Evolutionary conservation across 2,329 filamentous ascomycete species (phyloP).

Genomic region (Neofusicoccum parvum): DNA sequence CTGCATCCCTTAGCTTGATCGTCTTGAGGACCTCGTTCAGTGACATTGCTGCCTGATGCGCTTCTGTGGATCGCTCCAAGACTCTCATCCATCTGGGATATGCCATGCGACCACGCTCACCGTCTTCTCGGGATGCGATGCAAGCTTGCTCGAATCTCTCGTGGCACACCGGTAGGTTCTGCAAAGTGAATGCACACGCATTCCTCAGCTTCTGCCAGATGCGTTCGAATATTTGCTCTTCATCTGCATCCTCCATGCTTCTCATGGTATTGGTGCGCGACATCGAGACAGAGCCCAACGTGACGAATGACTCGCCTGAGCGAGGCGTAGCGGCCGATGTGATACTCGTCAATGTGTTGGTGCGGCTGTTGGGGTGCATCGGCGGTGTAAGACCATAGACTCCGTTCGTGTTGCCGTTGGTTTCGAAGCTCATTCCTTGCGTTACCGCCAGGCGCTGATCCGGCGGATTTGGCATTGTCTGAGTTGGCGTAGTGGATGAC

Average conservation of each 20-base stretch:
- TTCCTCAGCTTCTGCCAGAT: constrained; percentile 77
- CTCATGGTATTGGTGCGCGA: constrained; percentile 52
- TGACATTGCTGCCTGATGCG: constrained; percentile 72
- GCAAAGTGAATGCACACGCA: constrained; percentile 73
- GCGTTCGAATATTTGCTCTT: constrained; percentile 78
- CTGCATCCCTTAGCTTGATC: constrained; percentile 84
- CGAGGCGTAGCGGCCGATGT: constrained; percentile 64
- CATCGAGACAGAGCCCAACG: constrained; percentile 49
- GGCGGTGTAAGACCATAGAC: constrained; percentile 22
- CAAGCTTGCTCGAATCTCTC: constrained; percentile 56
- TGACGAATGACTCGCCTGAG: constrained; percentile 78
- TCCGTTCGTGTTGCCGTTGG: constrained; percentile 43
- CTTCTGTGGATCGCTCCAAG: constrained; percentile 69
- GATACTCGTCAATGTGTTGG: constrained; percentile 55
- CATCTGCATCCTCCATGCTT: constrained; percentile 67
- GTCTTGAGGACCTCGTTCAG: constrained; percentile 72
- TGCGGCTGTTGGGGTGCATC: constrained; percentile 51
- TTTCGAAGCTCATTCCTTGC: constrained; percentile 10
- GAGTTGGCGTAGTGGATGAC: constrained; percentile 20
- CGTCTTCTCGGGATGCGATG: constrained; percentile 29
- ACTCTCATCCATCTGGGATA: constrained; percentile 55
- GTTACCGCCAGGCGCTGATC: constrained; percentile 1
- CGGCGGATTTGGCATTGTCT: constrained; percentile 14
- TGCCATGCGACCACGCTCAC: constrained; percentile 37
- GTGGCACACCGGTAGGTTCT: constrained; percentile 70